Evolutionary conservation across 2,329 filamentous ascomycete genomes (phyloP).

Genomic region (Verticillium zaregamsianum): DNA sequence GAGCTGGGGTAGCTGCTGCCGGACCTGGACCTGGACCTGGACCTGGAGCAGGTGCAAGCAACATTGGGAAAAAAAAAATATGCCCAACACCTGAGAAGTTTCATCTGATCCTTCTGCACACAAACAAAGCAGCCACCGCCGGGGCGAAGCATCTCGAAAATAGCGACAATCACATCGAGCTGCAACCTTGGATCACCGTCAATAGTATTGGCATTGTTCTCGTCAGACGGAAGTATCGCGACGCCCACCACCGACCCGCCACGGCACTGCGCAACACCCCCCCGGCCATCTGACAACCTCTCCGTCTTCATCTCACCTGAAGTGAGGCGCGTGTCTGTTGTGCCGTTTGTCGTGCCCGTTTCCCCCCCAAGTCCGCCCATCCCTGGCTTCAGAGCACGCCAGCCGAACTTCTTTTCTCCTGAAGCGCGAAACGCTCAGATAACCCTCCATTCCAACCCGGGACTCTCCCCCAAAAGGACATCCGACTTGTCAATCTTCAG

Average conservation of each 20-base stretch:
- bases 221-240: neutral
- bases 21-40: neutral
- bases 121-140: neutral
- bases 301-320: neutral
- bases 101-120: neutral
- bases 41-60: neutral
- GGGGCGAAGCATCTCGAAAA: neutral
- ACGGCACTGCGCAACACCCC: too few species aligned
- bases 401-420: neutral
- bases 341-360: neutral
- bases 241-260: too few species aligned
- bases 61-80: neutral
- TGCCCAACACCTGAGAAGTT: neutral
- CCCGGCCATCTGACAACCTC: neutral
- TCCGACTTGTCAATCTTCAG: neutral
- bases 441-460: neutral
- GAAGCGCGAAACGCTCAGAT: conserved; percentile 1
- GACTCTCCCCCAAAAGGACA: neutral
- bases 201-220: neutral
- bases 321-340: conserved; percentile 3
- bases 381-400: neutral
- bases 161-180: neutral
- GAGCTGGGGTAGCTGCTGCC: too few species aligned
- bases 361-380: neutral
- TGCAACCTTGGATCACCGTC: neutral